Evolutionary conservation across 371 early-diverging fungal species (phyloP), one percentile per base, ranked within the genome.

Genomic region (Batkoa obscura): DNA sequence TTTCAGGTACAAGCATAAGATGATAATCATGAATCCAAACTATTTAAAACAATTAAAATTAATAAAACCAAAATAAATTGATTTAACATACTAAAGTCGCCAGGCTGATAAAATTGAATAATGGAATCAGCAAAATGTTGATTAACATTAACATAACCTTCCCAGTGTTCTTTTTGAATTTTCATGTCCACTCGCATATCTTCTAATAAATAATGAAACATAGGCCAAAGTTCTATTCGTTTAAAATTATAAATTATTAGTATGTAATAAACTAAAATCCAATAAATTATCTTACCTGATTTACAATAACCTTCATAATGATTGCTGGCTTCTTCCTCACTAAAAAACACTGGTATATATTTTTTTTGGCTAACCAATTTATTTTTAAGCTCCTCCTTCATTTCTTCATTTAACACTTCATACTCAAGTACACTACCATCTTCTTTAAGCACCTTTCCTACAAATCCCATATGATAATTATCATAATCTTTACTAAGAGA

Each of bases 21-120:
- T 98, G 98, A 65, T 98, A 98, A 72, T 98, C 99, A 65, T 99
- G 96, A 46, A 98, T 80, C 95, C 94, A 97, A 37, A 97, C 81
- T 73, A 72, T 43, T 51, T 3, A 45, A 12, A 31, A 31, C 41
- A 12, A 55, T 23, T 59, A 47, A 46, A 9, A n/a, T 30, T 17
- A 41, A 47, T 48, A 33, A 30, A 55, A 5, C 46, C 33, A 31
- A 59, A 31, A n/a, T 6, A 13, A 4, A 3, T 31, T 36, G n/a
- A 36, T 23, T 13, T 31, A 43, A 74, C 69, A 75, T 76, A 78
- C 88, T 84, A 50, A 87, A 75, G 68, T 98, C 99, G 17, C 83
- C 90, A 8, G 80, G 75, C 43, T 78, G 66, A 56, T 88, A 87
- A 41, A 75, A 65, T 39, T 83, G 73, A 10, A 70, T 66, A 15